Base-by-base conservation (phyloP, 176 grass and related monocot genomes). In the Eleusine indica region DNA sequence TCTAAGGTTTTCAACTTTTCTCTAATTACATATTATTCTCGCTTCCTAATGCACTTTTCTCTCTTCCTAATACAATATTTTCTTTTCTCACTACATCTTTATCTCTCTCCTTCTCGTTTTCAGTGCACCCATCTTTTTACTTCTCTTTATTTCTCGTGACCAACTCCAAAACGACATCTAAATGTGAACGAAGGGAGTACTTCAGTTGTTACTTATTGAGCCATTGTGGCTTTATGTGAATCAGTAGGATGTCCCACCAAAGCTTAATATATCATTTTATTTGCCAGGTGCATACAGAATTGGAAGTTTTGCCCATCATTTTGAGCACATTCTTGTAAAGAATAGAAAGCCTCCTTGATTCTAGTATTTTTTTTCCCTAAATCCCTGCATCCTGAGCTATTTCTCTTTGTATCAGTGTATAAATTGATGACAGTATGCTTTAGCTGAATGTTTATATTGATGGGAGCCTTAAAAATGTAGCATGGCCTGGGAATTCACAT, bases 281-380 rank as follows among this genome's bases (percentile, higher is more conserved):
- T 77, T 66, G 32, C 28, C 61, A 73, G 43, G 8, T 78, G 66
- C 37, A 65, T 87, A 39, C 10, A 67, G 18, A 67, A 47, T 57
- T 88, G 47, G 54, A 73, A 7, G 54, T 19, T 37, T 17, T 54
- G 54, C 28, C 11, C 5, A 39, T 72, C 32, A 8, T 41, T 19
- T 46, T 38, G 73, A 32, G 2, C 17, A 42, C 42, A 32, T 52
- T 39, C 30, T 21, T 66, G 1, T 18, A 14, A 32, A 32, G 39
- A 68, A 6, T 3, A 54, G 40, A 56, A 74, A 57, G 60, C 32
- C 22, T 65, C 46, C 4, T 80, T 57, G 46, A 66, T 80, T 44
- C 16, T 16, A 32, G 17, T 66, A 3, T 30, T 10, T 10, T 43
- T 12, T 6, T 4, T 32, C 19, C 11, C 11, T 58, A 22, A 77